A percentile compares a stretch with the other conserved stretches of the same genome.
Evolutionary conservation across 2,329 filamentous ascomycete genomes (phyloP).

Genomic region (Scedosporium aurantiacum): DNA sequence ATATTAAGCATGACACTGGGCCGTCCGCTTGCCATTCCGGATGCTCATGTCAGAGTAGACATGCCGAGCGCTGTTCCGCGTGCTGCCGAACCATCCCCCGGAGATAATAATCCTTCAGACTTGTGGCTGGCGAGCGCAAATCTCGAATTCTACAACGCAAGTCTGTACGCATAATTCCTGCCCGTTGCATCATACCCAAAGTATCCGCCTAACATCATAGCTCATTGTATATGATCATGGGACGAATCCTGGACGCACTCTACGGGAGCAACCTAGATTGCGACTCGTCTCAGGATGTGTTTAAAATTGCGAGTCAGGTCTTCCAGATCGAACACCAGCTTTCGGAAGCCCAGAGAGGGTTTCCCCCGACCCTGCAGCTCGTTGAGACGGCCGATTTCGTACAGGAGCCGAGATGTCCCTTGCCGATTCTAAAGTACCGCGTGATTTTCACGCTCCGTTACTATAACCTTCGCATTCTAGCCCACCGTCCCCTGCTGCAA

Average conservation of each 20-base stretch:
- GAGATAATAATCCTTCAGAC: neutral
- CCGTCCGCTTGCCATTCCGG: neutral
- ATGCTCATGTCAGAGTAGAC: neutral
- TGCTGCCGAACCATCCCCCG: neutral
- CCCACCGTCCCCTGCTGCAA: constrained; percentile 6
- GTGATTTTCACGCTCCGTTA: constrained; percentile 6
- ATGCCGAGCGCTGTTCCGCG: neutral
- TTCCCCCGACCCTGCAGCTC: neutral
- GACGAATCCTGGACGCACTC: neutral
- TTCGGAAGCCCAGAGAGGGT: neutral
- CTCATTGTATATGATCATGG: neutral
- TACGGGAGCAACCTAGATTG: constrained; percentile 4
- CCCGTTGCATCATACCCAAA: neutral
- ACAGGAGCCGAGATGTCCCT: neutral
- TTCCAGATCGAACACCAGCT: constrained; percentile 1
- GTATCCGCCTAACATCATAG: neutral
- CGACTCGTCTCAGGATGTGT: neutral
- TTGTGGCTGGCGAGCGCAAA: neutral
- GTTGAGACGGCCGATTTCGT: neutral
- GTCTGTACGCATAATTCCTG: neutral
- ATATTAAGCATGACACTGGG: constrained; percentile 5
- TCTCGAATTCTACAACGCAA: constrained; percentile 1
- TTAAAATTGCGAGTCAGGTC: neutral
- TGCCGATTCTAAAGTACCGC: neutral
- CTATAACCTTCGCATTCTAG: constrained; percentile 7